Base-by-base conservation (phyloP, 2,329 filamentous ascomycete genomes). In the Neopestalotiopsis rosae region DNA sequence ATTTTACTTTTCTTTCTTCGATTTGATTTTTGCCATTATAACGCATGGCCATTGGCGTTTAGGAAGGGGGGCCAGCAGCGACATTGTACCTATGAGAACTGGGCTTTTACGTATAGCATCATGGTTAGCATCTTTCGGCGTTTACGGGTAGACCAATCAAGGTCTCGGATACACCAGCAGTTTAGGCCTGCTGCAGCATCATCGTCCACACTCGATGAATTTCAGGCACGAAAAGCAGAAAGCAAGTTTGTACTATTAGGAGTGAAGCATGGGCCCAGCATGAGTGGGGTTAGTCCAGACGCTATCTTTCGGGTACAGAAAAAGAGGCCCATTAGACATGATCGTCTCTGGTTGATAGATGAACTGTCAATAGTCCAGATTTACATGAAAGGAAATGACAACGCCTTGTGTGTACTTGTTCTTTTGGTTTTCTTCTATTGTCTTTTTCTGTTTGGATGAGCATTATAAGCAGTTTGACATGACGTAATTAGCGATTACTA, bases 1-100 rank as follows among this genome's bases (percentile, higher is more conserved):
- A 65, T 24, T 13, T 38, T n/a, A 17, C 14, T 38, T 67, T 49
- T 24, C n/a, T 52, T 61, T 61, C 42, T 42, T 61, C n/a, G 49
- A 17, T 24, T 30, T 59, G 10, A 24, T 59, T 56, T n/a, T 49
- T 61, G 14, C 9, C 59, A 20, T 30, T 61, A 61, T 61, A 20
- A 42, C 49, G 66, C 66, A 67, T 67, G 66, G 40, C 42, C 42
- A 32, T 30, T 24, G 66, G 66, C 66, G 66, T 67, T 62, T 61
- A 57, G 28, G 64, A 61, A 61, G 58, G 42, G 38, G 30, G 34
- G 56, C 14, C 52, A 40, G 12, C 32, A 52, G 59, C 59, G 59
- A 61, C n/a, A 49, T 10, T n/a, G n/a, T 32, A 61, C 45, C 62
- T 34, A 30, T 28, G n/a, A 52, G 20, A 61, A 38, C 20, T 17